These are phyloP conservation scores for Talaromyces sp. DNA, from an alignment of 2,329 filamentous ascomycete species.

Conservation along the genomic window DNA sequence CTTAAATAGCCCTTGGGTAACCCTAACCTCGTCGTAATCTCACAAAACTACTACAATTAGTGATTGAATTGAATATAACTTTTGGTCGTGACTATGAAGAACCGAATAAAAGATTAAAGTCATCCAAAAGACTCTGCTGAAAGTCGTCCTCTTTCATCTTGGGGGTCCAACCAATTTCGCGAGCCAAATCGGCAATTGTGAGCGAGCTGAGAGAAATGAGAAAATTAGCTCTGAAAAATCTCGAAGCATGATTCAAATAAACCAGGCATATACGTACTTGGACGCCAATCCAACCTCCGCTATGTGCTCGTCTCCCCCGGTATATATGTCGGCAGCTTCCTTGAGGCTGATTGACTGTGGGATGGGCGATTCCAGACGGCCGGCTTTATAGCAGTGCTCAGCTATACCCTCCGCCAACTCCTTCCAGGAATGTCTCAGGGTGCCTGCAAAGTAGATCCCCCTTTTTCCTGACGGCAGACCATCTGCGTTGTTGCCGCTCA, in stretches of 20 bases:
- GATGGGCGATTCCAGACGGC: not conserved
- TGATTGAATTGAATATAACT: not conserved
- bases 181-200: not conserved
- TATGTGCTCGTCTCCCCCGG: not conserved
- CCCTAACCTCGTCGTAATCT: not conserved
- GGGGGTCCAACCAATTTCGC: not conserved
- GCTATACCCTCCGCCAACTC: not conserved
- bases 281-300: not conserved
- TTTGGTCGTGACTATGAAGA: not conserved
- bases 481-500: not conserved
- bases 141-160: not conserved
- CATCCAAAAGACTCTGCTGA: not conserved
- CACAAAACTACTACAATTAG: not conserved
- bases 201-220: not conserved
- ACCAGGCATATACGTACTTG: not conserved
- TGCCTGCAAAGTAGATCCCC: not conserved
- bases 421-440: conserved; percentile 4
- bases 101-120: not conserved
- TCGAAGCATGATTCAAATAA: too few species aligned
- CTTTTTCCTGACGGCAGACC: not conserved
- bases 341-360: not conserved
- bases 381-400: not conserved
- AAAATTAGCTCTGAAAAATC: not conserved
- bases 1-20: not conserved
- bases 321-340: not conserved